These are phyloP conservation scores for Mycena capillaripes DNA, from an alignment of 768 basidiomycete genomes.

Conservation along the genomic window DNA sequence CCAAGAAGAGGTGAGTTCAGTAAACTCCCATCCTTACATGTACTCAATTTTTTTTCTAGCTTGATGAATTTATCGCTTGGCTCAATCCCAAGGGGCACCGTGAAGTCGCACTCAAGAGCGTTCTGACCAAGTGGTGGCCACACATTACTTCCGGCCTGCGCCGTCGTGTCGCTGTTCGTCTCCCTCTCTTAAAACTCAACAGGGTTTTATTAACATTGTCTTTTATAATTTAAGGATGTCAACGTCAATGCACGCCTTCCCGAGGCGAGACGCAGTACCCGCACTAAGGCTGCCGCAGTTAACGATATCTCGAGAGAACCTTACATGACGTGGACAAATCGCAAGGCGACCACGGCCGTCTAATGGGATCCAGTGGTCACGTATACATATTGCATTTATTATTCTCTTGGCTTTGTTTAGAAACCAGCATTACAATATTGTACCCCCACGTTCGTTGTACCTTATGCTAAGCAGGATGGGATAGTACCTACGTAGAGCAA, in stretches of 20 bases:
- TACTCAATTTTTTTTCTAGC: slow-evolving; percentile 57
- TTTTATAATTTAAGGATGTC: slow-evolving; percentile 66
- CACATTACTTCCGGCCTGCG: slow-evolving; percentile 86
- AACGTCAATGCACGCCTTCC: slow-evolving; percentile 78
- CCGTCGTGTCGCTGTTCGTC: slow-evolving; percentile 79
- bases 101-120: slow-evolving; percentile 84
- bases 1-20: slow-evolving; percentile 81
- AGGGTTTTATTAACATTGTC: slow-evolving; percentile 25
- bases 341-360: slow-evolving; percentile 66
- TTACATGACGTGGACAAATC: slow-evolving; percentile 92
- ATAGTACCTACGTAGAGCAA: slow-evolving; percentile 28
- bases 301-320: slow-evolving; percentile 82
- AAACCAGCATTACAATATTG: slow-evolving; percentile 36
- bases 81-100: slow-evolving; percentile 93
- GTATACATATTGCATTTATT: slow-evolving; percentile 18
- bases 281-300: slow-evolving; percentile 70
- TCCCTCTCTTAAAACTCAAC: background rate
- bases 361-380: slow-evolving; percentile 43
- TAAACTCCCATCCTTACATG: slow-evolving; percentile 12
- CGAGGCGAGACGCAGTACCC: slow-evolving; percentile 85
- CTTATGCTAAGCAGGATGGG: too few species aligned
- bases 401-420: slow-evolving; percentile 33
- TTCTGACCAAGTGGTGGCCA: slow-evolving; percentile 86
- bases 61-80: slow-evolving; percentile 90
- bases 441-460: slow-evolving; percentile 22